phyloP scores from a whole-genome alignment of 2,329 filamentous ascomycete genomes.

The Didymosphaeria variabile region DNA sequence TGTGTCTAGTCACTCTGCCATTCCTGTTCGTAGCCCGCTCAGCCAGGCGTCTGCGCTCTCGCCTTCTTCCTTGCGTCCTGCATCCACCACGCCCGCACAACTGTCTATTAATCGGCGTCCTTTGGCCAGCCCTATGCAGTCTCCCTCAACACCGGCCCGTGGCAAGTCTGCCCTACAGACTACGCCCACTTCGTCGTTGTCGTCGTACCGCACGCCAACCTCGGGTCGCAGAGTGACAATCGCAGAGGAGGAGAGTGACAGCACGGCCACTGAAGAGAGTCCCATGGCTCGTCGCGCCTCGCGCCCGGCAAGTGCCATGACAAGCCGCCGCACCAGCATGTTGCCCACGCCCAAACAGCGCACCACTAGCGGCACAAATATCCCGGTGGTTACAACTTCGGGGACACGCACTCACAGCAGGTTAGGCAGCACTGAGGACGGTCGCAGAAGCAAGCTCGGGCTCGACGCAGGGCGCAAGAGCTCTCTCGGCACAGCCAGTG shows the following conservation, averaged over 20 bases:
- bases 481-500: conserved; percentile 17
- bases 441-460: conserved; percentile 31
- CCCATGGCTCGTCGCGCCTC: conserved; percentile 37
- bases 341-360: conserved; percentile 41
- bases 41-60: conserved; percentile 39
- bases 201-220: conserved; percentile 30
- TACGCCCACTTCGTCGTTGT: conserved; percentile 28
- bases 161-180: conserved; percentile 30
- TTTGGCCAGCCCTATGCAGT: conserved; percentile 41
- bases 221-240: conserved; percentile 37
- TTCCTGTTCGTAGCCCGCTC: conserved; percentile 48
- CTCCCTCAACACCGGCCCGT: conserved; percentile 42
- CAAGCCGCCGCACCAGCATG: conserved; percentile 41
- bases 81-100: conserved; percentile 43
- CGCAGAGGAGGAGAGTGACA: conserved; percentile 30
- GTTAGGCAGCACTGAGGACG: conserved; percentile 32
- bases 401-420: conserved; percentile 25
- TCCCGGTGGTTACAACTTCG: conserved; percentile 25
- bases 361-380: conserved; percentile 31
- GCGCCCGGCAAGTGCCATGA: conserved; percentile 41
- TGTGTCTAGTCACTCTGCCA: conserved; percentile 44
- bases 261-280: conserved; percentile 37
- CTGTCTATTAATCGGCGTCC: conserved; percentile 34
- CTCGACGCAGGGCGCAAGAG: conserved; percentile 6
- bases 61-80: conserved; percentile 30